Base-by-base conservation (phyloP, 108 stramenopile genomes). In the Nitzschia sp. region DNA sequence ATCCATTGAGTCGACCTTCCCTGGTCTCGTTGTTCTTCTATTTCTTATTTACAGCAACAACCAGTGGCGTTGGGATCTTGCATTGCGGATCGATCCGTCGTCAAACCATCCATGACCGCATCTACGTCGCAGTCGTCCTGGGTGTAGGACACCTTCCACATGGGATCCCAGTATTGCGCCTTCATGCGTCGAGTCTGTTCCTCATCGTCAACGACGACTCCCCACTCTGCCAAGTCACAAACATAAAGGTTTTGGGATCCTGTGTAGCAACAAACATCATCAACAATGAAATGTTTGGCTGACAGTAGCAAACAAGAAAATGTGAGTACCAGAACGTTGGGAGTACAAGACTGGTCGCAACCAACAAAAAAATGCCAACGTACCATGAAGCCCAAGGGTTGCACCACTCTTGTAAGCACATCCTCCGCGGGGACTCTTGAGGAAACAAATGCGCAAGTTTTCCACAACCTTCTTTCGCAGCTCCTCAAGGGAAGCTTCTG, bases 41-140 rank as follows among this genome's bases (percentile, higher is more conserved):
- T 34, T 34, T 34, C 5, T 5, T 34, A 34, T n/a, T n/a, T n/a
- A 5, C 29, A 34, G 29, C 29, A 34, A 5, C 29, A 34, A 5
- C 3, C 5, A 5, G 29, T 34, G 29, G 29, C 5, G 29, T 34
- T 34, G 29, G 29, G 29, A 3, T 1, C 29, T 34, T 34, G 3
- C 29, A 5, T 5, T 1, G 73, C 80, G 58, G 51, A 64, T 12
- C 86, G 78, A 69, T 84, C 72, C 51, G 84, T 72, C 38, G 78
- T 63, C 10, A 83, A 69, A 19, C 80, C 85, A 69, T 86, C 85
- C 85, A 86, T 87, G 53, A 84, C 83, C 26, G 58, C 40, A 51
- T 84, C 61, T 8, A 84, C 83, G 24, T 82, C 72, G 50, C 83
- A 83, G 68, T 86, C 86, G 44, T 84, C 83, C 17, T 59, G 66